Evolutionary conservation across 75 land plant genomes (phyloP).

Genomic region (Picea glauca): DNA sequence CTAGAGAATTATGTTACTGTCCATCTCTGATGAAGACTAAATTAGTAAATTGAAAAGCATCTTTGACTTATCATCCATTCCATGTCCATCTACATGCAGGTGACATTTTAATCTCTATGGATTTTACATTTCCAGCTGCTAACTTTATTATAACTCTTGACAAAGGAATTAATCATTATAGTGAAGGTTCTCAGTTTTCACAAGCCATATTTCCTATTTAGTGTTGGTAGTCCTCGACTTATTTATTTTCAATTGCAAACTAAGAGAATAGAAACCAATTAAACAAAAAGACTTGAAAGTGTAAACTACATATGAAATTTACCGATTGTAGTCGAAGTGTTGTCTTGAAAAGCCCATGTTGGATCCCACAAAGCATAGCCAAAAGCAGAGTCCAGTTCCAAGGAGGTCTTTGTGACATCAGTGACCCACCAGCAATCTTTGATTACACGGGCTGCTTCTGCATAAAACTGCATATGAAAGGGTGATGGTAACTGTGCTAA

Average conservation of each 20-base stretch:
- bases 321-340: conserved; percentile 91
- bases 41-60: background rate
- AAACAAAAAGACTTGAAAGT: background rate
- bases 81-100: background rate
- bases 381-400: conserved; percentile 85
- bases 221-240: background rate
- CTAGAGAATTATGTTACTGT: background rate
- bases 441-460: conserved; percentile 79
- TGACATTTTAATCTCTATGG: background rate
- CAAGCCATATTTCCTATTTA: background rate
- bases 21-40: background rate
- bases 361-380: conserved; percentile 92
- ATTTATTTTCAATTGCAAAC: background rate
- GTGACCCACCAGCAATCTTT: conserved; percentile 98
- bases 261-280: background rate
- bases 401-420: conserved; percentile 60
- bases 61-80: background rate
- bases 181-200: too few species aligned
- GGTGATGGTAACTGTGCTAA: conserved; percentile 91
- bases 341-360: conserved; percentile 95
- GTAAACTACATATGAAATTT: background rate
- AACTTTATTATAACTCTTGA: background rate
- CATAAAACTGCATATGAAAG: conserved; percentile 79
- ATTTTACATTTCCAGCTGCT: background rate
- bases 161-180: background rate